A percentile compares a stretch with the other conserved stretches of the same genome.
Conservation (phyloP, 2,329 filamentous ascomycete species). For the Aspergillus uvarum region DNA sequence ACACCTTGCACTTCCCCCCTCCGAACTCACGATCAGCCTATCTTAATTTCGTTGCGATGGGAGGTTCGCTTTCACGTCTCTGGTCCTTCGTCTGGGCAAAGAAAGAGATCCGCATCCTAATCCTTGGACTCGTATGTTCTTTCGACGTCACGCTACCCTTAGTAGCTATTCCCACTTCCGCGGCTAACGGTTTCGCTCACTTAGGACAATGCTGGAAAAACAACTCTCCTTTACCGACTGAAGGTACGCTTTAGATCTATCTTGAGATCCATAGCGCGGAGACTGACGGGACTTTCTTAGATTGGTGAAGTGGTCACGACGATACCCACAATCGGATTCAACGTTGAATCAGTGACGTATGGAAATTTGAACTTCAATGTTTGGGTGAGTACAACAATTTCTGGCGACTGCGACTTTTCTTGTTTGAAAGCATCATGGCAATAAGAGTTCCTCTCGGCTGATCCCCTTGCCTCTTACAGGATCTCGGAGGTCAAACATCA, state of each 20-base stretch:
- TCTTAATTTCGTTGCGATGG: slow-evolving; percentile 45
- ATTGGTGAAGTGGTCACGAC: slow-evolving; percentile 98
- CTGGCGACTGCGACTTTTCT: not conserved
- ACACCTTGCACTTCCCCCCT: not conserved
- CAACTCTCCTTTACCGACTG: slow-evolving; percentile 89
- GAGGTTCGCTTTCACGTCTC: slow-evolving; percentile 56
- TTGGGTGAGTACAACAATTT: slow-evolving; percentile 64
- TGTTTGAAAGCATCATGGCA: not conserved
- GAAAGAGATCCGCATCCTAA: slow-evolving; percentile 97
- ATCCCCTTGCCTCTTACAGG: slow-evolving; percentile 49
- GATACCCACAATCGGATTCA: slow-evolving; percentile 98
- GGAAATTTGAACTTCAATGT: slow-evolving; percentile 99
- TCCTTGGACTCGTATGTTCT: slow-evolving; percentile 77
- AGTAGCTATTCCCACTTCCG: slow-evolving; percentile 6
- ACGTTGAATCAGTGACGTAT: slow-evolving; percentile 97
- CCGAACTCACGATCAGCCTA: not conserved
- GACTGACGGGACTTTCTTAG: slow-evolving; percentile 47
- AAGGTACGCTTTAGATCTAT: slow-evolving; percentile 61
- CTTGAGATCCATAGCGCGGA: not conserved
- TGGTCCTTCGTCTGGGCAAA: slow-evolving; percentile 82
- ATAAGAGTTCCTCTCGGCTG: not conserved
- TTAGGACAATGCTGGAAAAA: slow-evolving; percentile 98
- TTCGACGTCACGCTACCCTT: slow-evolving; percentile 2
- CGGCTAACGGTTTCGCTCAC: slow-evolving; percentile 16
- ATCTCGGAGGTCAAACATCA: slow-evolving; percentile 95